Base-by-base conservation (phyloP, 352 stramenopile species). In the Phytophthora pistaciae region DNA sequence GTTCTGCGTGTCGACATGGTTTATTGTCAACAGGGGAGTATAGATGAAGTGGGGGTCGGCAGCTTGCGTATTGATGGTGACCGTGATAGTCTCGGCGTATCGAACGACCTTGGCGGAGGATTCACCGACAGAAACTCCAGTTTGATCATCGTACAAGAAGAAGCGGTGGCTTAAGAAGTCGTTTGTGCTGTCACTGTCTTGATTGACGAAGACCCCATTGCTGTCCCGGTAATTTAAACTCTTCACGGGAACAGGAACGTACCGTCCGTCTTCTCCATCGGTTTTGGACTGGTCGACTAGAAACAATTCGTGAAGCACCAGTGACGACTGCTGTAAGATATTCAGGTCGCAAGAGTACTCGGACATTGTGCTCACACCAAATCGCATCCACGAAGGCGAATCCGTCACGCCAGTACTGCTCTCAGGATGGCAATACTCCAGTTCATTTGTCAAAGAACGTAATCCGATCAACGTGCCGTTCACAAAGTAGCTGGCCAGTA, bases 91-190 rank as follows among this genome's bases (percentile, higher is more conserved):
- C 56, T 87, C 75, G 1, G 89, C 93, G 61, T 96, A 97, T 16
- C 86, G 79, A 53, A 92, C 76, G 1, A 91, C 85, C 20, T 83
- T 79, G 0, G 87, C 74, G 54, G 77, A 84, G 9, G 60, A 84
- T 31, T 85, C 80, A 7, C 76, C 78, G 3, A 74, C 54, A 40
- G 78, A 66, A 10, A 94, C 71, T 7, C 91, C 89, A 0, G 87
- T 94, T 20, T 87, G 74, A 54, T 85, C 80, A 66, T 99, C 96
- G 57, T 94, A 95, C 27, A 99, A 72, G 68, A 98, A 97, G 68
- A 99, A 99, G 1, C 95, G 84, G 25, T 98, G 88, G 36, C 78
- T 96, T 20, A 98, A 78, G 21, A 95, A 78, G 70, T 98, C 92
- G 77, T 98, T 84, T 11, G 83, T 44, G 7, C 74, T 68, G 60